Evolutionary conservation across 2,329 filamentous ascomycete species (phyloP), one percentile per base, ranked within the genome.

Genomic region (Trichoderma oligosporum): DNA sequence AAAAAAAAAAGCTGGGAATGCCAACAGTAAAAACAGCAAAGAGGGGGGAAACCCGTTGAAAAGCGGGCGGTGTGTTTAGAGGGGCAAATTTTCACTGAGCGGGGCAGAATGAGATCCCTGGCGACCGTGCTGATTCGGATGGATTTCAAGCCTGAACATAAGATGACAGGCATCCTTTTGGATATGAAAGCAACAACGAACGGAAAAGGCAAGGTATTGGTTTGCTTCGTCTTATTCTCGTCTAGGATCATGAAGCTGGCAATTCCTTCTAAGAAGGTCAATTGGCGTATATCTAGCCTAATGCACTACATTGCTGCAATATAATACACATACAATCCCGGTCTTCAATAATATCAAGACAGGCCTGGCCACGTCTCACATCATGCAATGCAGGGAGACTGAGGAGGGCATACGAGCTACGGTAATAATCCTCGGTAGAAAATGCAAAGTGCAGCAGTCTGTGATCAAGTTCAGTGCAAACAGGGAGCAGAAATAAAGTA

Each of bases 21-120:
- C 45, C 33, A 27, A 35, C 39, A 35, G 35, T 24, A 41, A 48
- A 56, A 56, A 56, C 41, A 38, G 35, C 27, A 41, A n/a, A 27
- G 39, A 55, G 62, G 56, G 61, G 51, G 24, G 36, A 46, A 55
- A 46, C 27, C 24, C 38, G 41, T 44, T n/a, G 33, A 52, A 59
- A 59, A 52, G 57, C 61, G 63, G 65, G 64, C 61, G 66, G 64
- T 66, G 66, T 66, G 61, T 64, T 66, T 67, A 62, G 63, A 66
- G 65, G 67, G 64, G 64, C 61, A 66, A 65, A 68, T 63, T 66
- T 66, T 68, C 45, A 48, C 36, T 36, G 29, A 59, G 57, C 57
- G 57, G 57, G 57, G 57, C 57, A 56, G 41, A 45, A 36, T 55
- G 31, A n/a, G n/a, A n/a, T n/a, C n/a, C n/a, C n/a, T n/a, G n/a